Percentiles rank a stretch among this genome's conserved stretches.
Evolutionary conservation across 208 protist species (phyloP).

Genomic region (Leishmania guyanensis): DNA sequence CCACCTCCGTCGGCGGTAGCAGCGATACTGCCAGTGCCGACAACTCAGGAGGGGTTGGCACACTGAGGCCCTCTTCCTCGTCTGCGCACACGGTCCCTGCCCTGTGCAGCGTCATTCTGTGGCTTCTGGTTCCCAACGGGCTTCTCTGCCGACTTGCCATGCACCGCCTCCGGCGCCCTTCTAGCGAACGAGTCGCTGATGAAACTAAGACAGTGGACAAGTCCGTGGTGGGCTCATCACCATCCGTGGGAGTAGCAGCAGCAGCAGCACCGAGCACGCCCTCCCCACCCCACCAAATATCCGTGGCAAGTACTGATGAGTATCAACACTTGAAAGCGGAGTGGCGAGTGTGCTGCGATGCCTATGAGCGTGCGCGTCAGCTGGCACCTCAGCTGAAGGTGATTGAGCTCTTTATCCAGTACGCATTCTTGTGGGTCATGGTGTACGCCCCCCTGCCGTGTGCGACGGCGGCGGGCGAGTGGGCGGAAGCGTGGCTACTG

Average conservation of each 20-base stretch:
- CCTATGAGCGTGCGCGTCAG: slow-evolving; percentile 17
- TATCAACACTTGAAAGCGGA: background rate
- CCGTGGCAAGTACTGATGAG: background rate
- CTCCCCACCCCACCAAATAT: background rate
- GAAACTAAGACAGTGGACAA: background rate
- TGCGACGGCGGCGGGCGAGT: background rate
- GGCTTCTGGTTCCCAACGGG: slow-evolving; percentile 35
- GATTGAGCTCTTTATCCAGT: slow-evolving; percentile 21
- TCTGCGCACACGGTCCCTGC: slow-evolving; percentile 16
- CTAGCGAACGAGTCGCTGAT: background rate
- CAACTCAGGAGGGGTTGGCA: too few relatives aligned
- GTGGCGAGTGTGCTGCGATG: background rate
- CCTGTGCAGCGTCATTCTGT: slow-evolving; percentile 27
- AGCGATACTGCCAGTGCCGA: background rate
- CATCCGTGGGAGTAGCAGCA: background rate
- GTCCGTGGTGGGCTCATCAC: background rate
- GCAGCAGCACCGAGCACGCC: background rate
- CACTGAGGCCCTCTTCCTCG: background rate
- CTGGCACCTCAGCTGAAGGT: slow-evolving; percentile 16
- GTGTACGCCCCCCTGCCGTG: slow-evolving; percentile 18
- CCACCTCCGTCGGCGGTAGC: background rate
- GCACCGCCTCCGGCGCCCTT: background rate
- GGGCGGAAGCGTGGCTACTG: slow-evolving; percentile 9
- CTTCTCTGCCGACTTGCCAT: slow-evolving; percentile 17
- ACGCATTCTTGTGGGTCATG: slow-evolving; percentile 23